Evolutionary conservation across 495 filamentous ascomycete species (phyloP).

Genomic region (Talaromyces thailandensis): DNA sequence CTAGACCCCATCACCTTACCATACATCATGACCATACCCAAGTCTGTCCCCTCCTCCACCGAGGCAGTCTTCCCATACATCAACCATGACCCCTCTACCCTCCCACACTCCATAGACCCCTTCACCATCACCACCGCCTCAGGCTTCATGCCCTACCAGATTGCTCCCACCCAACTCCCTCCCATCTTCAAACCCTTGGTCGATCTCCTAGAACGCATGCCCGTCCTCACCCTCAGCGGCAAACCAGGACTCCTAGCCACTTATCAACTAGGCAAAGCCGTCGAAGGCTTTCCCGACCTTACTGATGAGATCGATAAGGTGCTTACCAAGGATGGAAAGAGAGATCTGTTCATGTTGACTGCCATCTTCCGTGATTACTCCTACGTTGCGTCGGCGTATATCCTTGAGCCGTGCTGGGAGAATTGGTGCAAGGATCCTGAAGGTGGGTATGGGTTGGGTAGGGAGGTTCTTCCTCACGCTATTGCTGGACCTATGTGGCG

Average conservation of each 20-base stretch:
- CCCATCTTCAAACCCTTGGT: constrained; percentile 59
- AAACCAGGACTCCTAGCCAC: constrained; percentile 67
- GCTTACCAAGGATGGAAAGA: constrained; percentile 28
- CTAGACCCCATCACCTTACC: not conserved
- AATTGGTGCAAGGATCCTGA: constrained; percentile 50
- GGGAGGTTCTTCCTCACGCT: constrained; percentile 57
- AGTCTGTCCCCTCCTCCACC: constrained; percentile 25
- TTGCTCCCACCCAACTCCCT: constrained; percentile 38
- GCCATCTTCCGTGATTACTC: constrained; percentile 85
- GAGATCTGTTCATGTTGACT: constrained; percentile 66
- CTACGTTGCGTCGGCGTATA: constrained; percentile 78
- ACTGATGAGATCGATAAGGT: constrained; percentile 62
- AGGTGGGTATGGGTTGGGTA: constrained; percentile 64
- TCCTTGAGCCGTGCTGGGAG: constrained; percentile 91
- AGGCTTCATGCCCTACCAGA: constrained; percentile 54
- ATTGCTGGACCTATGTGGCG: constrained; percentile 68
- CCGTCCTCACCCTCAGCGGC: constrained; percentile 60
- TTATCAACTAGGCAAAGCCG: constrained; percentile 59
- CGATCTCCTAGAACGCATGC: constrained; percentile 62
- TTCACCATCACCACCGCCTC: constrained; percentile 83
- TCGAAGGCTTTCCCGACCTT: constrained; percentile 65
- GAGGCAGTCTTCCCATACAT: constrained; percentile 48
- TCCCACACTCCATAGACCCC: constrained; percentile 49
- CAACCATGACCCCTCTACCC: constrained; percentile 45
- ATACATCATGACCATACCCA: constrained; percentile 20